A percentile compares a stretch with the other conserved stretches of the same genome.
phyloP scores from a whole-genome alignment of 495 filamentous ascomycete species.

The Astrothelium macrocarpum region DNA sequence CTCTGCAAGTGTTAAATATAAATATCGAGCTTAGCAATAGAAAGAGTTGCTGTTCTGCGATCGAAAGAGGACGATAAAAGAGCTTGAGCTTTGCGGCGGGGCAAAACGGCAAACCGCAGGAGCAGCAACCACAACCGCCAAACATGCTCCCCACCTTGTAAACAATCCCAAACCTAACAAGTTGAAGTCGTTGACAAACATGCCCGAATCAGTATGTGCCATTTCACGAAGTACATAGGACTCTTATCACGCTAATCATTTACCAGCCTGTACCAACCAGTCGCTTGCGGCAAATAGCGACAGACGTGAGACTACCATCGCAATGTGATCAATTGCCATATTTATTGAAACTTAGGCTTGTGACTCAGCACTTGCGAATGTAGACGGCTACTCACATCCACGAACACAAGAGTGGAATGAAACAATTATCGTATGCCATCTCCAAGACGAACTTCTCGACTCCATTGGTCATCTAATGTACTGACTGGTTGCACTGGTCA shows the following conservation, averaged over 20 bases:
- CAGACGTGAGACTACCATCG: constrained; percentile 51
- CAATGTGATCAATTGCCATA: constrained; percentile 11
- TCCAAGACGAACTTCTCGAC: background rate
- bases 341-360: constrained; percentile 53
- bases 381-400: constrained; percentile 70
- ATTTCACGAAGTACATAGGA: too few species aligned
- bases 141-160: background rate
- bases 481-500: constrained; percentile 25
- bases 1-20: too few species aligned
- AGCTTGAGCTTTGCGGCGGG: background rate
- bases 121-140: background rate
- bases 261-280: constrained; percentile 61
- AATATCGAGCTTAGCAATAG: too few species aligned
- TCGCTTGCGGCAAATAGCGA: constrained; percentile 74
- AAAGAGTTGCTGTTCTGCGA: too few species aligned
- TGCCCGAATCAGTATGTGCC: background rate
- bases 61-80: too few species aligned
- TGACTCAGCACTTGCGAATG: constrained; percentile 59
- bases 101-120: background rate
- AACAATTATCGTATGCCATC: constrained; percentile 67
- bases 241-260: too few species aligned
- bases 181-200: background rate
- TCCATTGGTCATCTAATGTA: background rate
- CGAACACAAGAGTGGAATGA: constrained; percentile 79
- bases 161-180: constrained; percentile 2